Base-by-base conservation (phyloP, 2,329 filamentous ascomycete species). In the Chaetomiaceae sp. region DNA sequence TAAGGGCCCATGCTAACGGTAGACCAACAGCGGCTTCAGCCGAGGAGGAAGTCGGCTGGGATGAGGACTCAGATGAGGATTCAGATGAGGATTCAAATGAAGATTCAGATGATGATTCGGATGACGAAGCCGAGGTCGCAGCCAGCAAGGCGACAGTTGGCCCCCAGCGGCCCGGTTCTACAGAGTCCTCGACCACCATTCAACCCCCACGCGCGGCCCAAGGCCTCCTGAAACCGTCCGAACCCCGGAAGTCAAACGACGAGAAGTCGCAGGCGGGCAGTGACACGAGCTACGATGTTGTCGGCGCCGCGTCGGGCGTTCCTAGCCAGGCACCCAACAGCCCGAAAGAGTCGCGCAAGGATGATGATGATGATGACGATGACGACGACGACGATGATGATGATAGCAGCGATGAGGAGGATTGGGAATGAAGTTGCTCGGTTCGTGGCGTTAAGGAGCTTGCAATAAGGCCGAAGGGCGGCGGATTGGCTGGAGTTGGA, bases 241-340 rank as follows among this genome's bases (percentile, higher is more conserved):
- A 87, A 62, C 74, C 84, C 16, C 85, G 89, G 43, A 82, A 79
- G 64, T 95, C 90, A 23, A 87, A 95, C 64, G 90, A 96, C 65
- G 87, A 90, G 68, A 90, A 92, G 68, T 95, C 89, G 23, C 88
- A 94, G 61, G 84, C 90, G 7, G 94, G 94, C 64, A 96, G 92
- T 67, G 94, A 99, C 63, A 89, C 89, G 16, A 96, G 90, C 73
- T 99, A 99, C 69, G 94, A 99, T 68, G 79, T 99, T 30, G 90
- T 99, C 41, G 87, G 87, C 7, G 85, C 86, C 5, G 76, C 83
- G 41, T 91, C 87, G 47, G 88, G 87, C 44, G 81, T 82, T 40
- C 83, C 85, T 33, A 96, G 89, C 68, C 87, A 88, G 59, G 86
- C 90, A 16, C 87, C 90, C 21, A 81, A 72, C 66, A 84, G 81